Conservation (phyloP, 306 rosid species). For the Mucuna pruriens region DNA sequence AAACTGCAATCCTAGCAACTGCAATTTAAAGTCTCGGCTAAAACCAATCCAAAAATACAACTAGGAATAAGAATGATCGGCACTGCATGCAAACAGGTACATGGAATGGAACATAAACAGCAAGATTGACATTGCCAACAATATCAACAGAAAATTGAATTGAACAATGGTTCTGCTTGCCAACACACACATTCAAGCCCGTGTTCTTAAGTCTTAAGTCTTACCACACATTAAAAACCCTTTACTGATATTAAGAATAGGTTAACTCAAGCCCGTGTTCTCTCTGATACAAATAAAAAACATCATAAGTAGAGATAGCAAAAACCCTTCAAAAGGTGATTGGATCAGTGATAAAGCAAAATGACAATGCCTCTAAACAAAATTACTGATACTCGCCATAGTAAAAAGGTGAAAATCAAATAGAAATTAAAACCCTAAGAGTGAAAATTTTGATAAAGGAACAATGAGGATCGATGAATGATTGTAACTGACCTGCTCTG, state of each 20-base stretch:
- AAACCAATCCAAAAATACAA: neutral
- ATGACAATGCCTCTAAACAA: neutral
- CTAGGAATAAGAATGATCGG: neutral
- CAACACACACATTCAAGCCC: no score
- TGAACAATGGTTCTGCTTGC: no score
- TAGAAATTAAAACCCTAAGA: slow-evolving; percentile 20
- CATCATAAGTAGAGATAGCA: no score
- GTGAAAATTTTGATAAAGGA: neutral
- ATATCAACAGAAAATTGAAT: no score
- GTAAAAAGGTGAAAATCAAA: neutral
- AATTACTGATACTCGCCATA: neutral
- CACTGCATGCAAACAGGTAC: neutral
- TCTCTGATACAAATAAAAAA: no score
- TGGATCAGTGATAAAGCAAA: neutral
- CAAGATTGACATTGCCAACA: neutral
- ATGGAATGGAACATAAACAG: neutral
- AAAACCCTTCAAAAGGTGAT: no score
- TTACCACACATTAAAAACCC: neutral
- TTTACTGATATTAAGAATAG: neutral
- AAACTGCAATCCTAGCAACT: no score
- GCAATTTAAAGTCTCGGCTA: no score
- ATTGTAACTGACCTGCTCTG: no score
- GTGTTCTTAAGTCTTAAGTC: no score
- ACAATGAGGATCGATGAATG: neutral
- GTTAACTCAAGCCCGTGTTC: neutral